Evolutionary conservation across 1,284 basidiomycete genomes (phyloP).

Genomic region (Fistulina hepatica): DNA sequence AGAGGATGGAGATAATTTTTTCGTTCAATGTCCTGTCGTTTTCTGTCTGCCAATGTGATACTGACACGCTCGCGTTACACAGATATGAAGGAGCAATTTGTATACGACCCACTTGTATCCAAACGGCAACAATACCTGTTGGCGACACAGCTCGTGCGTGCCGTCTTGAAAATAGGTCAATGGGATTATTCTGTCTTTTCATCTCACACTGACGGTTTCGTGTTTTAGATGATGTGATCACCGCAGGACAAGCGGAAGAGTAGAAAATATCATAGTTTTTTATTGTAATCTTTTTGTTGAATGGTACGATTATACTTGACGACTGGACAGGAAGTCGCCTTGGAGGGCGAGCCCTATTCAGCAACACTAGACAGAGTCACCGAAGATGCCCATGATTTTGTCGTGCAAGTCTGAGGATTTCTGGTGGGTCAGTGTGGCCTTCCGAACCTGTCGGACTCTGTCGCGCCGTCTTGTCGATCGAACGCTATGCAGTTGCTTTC

Average conservation of each 20-base stretch:
- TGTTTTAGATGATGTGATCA: slow-evolving; percentile 51
- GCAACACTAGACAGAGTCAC: too few relatives aligned
- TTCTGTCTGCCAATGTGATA: background rate
- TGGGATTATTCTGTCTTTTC: slow-evolving; percentile 7
- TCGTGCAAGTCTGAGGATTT: too few relatives aligned
- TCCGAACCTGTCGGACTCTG: too few relatives aligned
- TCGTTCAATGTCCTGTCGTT: background rate
- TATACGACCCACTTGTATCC: slow-evolving; percentile 94
- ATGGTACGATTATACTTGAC: too few relatives aligned
- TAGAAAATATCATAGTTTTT: slow-evolving; percentile 23
- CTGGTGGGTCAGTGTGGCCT: too few relatives aligned
- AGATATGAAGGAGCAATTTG: slow-evolving; percentile 98
- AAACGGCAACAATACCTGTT: slow-evolving; percentile 96
- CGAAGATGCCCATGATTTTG: too few relatives aligned
- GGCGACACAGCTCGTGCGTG: slow-evolving; percentile 84
- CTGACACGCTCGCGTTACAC: slow-evolving; percentile 4
- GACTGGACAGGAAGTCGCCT: too few relatives aligned
- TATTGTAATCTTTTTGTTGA: too few relatives aligned
- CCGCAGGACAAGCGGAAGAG: slow-evolving; percentile 48
- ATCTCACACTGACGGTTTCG: slow-evolving; percentile 10
- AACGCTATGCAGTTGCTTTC: too few relatives aligned
- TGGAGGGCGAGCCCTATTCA: too few relatives aligned
- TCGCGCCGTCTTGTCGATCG: too few relatives aligned
- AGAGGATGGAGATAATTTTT: background rate
- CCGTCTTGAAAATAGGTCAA: slow-evolving; percentile 66